Conservation (phyloP, 2,329 filamentous ascomycete genomes). For the Pseudohalonectria lignicola region DNA sequence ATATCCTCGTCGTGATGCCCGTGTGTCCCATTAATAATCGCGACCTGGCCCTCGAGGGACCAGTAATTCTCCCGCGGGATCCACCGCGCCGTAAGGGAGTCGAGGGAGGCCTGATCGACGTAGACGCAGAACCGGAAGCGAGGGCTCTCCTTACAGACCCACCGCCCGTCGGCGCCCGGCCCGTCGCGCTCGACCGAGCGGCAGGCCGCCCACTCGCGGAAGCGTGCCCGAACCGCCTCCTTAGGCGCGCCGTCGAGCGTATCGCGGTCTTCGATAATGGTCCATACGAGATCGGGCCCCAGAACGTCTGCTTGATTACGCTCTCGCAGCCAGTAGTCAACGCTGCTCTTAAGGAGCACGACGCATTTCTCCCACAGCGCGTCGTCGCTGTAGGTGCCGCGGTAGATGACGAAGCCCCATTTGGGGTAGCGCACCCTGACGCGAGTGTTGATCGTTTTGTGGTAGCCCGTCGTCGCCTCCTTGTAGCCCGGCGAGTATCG, state of each 20-base stretch:
- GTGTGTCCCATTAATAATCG: background rate
- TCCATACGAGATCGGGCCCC: background rate
- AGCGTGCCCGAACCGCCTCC: background rate
- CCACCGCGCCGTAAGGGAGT: background rate
- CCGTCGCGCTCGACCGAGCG: slow-evolving; percentile 1
- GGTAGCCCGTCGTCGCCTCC: background rate
- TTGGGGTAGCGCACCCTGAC: background rate
- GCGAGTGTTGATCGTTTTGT: background rate
- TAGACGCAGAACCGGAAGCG: background rate
- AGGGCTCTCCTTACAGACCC: background rate
- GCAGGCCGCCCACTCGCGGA: background rate
- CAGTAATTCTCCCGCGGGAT: too few species aligned
- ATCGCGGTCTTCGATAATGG: background rate
- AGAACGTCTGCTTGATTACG: background rate
- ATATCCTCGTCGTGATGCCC: background rate
- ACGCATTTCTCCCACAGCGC: background rate
- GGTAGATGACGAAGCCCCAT: background rate
- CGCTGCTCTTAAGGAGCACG: background rate
- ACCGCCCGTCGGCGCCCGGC: background rate
- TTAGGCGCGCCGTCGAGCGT: background rate
- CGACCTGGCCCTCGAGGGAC: background rate
- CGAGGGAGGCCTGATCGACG: background rate
- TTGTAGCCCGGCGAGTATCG: background rate
- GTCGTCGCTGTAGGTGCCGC: slow-evolving; percentile 1
- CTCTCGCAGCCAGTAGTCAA: background rate